Conservation (phyloP, 768 basidiomycete genomes). For the Leccinum truebloodii region DNA sequence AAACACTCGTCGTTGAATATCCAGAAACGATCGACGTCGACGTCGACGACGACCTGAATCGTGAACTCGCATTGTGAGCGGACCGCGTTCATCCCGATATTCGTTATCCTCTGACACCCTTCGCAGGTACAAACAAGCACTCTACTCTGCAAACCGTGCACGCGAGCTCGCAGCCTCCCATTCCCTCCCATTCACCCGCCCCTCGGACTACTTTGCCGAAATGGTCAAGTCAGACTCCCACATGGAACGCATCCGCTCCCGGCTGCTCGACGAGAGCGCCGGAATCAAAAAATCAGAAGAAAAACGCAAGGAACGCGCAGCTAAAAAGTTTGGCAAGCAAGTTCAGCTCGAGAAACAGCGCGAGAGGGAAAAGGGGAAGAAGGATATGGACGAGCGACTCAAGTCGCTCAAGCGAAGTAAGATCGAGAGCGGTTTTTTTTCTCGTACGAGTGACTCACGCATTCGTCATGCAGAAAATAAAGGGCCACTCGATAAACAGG, state of each 20-base stretch:
- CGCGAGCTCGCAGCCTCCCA: slow-evolving; percentile 75
- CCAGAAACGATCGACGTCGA: slow-evolving; percentile 75
- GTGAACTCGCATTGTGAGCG: slow-evolving; percentile 92
- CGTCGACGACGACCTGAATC: slow-evolving; percentile 85
- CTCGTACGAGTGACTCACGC: background rate
- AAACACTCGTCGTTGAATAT: slow-evolving; percentile 72
- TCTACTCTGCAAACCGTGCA: slow-evolving; percentile 79
- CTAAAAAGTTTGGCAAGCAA: slow-evolving; percentile 98
- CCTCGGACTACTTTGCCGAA: slow-evolving; percentile 94
- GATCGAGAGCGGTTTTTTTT: background rate
- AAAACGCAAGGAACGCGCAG: slow-evolving; percentile 87
- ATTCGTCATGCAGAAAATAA: slow-evolving; percentile 64
- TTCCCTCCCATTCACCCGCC: slow-evolving; percentile 85
- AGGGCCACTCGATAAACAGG: slow-evolving; percentile 70
- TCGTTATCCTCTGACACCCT: background rate
- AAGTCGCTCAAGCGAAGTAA: slow-evolving; percentile 89
- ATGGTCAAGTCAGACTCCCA: slow-evolving; percentile 98
- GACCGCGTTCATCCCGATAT: background rate
- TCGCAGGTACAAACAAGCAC: slow-evolving; percentile 90
- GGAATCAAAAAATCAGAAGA: slow-evolving; percentile 91
- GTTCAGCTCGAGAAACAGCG: slow-evolving; percentile 94
- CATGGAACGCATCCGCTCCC: slow-evolving; percentile 95
- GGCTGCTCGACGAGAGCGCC: slow-evolving; percentile 84
- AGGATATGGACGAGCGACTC: slow-evolving; percentile 85
- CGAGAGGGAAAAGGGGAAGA: slow-evolving; percentile 86